These are phyloP conservation scores for Curvularia lunata DNA, from an alignment of 2,329 filamentous ascomycete species.

Conservation along the genomic window DNA sequence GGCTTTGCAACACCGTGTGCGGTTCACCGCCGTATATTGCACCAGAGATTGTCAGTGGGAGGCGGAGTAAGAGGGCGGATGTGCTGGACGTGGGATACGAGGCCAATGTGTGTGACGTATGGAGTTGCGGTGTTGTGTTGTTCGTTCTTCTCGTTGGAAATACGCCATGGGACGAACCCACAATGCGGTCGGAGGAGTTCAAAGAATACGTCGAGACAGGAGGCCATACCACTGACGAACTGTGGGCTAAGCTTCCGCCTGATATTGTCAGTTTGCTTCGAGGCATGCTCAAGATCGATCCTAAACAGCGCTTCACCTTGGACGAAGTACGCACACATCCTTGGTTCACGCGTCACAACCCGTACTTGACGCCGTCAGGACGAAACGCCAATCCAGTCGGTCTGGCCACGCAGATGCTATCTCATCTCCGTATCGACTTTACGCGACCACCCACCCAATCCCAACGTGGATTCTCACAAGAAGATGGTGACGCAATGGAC, in stretches of 20 bases:
- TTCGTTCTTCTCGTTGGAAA: conserved; percentile 96
- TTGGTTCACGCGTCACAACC: conserved; percentile 89
- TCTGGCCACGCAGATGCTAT: conserved; percentile 94
- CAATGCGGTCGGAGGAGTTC: conserved; percentile 84
- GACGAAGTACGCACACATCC: conserved; percentile 87
- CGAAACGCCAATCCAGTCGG: conserved; percentile 77
- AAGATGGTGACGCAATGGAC: conserved; percentile 50
- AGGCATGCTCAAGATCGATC: conserved; percentile 89
- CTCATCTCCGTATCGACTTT: conserved; percentile 88
- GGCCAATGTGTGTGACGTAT: conserved; percentile 86
- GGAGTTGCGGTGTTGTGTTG: conserved; percentile 97
- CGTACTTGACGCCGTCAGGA: conserved; percentile 75
- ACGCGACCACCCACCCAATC: conserved; percentile 67
- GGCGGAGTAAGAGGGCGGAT: conserved; percentile 54
- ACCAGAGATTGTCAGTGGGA: conserved; percentile 76
- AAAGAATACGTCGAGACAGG: conserved; percentile 81
- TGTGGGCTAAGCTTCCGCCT: conserved; percentile 80
- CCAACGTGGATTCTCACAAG: conserved; percentile 50
- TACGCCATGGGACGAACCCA: conserved; percentile 96
- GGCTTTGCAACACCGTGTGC: conserved; percentile 86
- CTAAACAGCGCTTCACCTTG: conserved; percentile 78
- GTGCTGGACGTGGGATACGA: conserved; percentile 66
- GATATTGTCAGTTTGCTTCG: conserved; percentile 81
- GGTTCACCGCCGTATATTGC: conserved; percentile 97
- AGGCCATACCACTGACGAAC: conserved; percentile 80